Evolutionary conservation across 2,329 filamentous ascomycete species (phyloP), one percentile per base, ranked within the genome.

Genomic region (Xylariomycetidae sp.): DNA sequence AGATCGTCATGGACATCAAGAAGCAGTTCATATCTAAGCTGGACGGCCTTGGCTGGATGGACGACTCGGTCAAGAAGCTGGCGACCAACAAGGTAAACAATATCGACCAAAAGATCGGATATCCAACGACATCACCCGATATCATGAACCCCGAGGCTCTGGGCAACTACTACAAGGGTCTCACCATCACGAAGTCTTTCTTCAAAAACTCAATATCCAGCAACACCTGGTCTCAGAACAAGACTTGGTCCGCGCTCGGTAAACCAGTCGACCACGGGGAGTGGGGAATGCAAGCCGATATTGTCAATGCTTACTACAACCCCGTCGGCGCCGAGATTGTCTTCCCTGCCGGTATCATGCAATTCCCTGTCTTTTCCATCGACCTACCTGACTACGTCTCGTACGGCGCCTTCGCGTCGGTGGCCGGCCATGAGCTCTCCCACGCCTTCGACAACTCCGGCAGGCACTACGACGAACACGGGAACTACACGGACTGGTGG

Each of bases 1-100:
- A 76, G 34, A 78, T 88, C 44, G 72, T 85, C n/a, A 71, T 72
- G 8, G 77, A 84, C 43, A 80, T 87, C 52, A 83, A 82, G 54
- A 64, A 71, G 12, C 69, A 75, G 14, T 86, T 85, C 46, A 69
- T 72, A 3, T 52, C 35, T 54, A 65, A 31, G 67, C 67, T 27
- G 51, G 63, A 34, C 25, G 47, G 44, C n/a, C 46, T 58, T 65
- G 46, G 76, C 65, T 31, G 62, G 65, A 39, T 81, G 76, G 76
- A 80, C 74, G 74, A 73, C 66, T 42, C 59, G 63, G 74, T 79
- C 18, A 67, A 70, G 31, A 64, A 74, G 30, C 54, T 75, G 19
- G 76, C 74, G 2, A 71, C 75, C 26, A 60, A 76, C 45, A 81
- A 81, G 45, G 76, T 81, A 4, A 67, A 74, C 46, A 76, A 77